phyloP scores from a whole-genome alignment of 2,329 filamentous ascomycete species.

The Amesomyces nigricolor region DNA sequence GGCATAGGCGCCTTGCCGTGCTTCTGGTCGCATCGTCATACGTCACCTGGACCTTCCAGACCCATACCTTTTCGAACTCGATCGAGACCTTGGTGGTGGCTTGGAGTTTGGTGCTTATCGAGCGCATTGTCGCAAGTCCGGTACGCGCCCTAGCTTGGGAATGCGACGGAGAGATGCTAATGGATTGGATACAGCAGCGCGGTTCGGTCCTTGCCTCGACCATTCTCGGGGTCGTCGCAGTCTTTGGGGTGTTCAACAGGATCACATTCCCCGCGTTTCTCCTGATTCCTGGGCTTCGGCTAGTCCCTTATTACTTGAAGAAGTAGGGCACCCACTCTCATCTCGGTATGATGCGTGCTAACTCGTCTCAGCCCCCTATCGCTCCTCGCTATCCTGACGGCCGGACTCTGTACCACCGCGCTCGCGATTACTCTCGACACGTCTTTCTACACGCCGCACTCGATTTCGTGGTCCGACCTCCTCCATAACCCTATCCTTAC shows the following conservation, averaged over 20 bases:
- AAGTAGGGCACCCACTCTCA: slow-evolving; percentile 51
- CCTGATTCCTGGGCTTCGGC: slow-evolving; percentile 71
- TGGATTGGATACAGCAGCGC: slow-evolving; percentile 49
- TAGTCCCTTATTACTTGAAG: slow-evolving; percentile 78
- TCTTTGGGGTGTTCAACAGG: slow-evolving; percentile 89
- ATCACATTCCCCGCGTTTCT: slow-evolving; percentile 96
- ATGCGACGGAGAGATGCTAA: slow-evolving; percentile 22
- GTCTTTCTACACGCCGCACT: slow-evolving; percentile 65
- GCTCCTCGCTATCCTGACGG: slow-evolving; percentile 57
- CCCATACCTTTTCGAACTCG: slow-evolving; percentile 97
- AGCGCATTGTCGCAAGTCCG: slow-evolving; percentile 74
- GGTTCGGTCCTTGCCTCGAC: slow-evolving; percentile 71
- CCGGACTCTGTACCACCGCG: slow-evolving; percentile 61
- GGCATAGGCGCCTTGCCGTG: slow-evolving; percentile 66
- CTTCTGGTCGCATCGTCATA: slow-evolving; percentile 91
- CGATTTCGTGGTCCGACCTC: slow-evolving; percentile 60
- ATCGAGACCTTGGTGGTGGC: slow-evolving; percentile 88
- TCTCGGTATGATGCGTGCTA: background rate
- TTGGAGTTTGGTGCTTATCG: slow-evolving; percentile 89
- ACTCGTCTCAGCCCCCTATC: slow-evolving; percentile 46
- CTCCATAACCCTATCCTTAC: slow-evolving; percentile 64
- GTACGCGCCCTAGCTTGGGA: slow-evolving; percentile 42
- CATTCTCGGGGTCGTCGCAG: slow-evolving; percentile 71
- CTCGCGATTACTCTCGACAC: slow-evolving; percentile 80
- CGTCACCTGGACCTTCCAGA: slow-evolving; percentile 98